Base-by-base conservation (phyloP, 1,139 yeast genomes). In the Candida sojae region DNA sequence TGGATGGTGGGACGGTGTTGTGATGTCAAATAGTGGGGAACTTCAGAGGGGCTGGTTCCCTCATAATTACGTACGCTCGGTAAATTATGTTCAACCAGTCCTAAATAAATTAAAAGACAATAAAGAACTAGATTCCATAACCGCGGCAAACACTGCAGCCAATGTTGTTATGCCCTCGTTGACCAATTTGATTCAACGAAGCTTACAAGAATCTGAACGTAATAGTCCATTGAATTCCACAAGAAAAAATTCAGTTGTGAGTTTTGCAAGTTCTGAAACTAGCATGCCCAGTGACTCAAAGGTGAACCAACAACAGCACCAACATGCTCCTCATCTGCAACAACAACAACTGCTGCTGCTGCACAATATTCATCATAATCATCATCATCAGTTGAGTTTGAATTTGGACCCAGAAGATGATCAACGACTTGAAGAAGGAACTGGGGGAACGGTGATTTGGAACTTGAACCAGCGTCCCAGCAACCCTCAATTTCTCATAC, bases 1-100 rank as follows among this genome's bases (percentile, higher is more conserved):
- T 2, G 86, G 87, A 1, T 87, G 95, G 95, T 85, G 91, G 89
- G 93, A 86, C 61, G 92, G 92, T 4, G 75, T 84, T 9, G 60
- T 75, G 1, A 59, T 79, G 10, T 70, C 64, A 43, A 63, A 51
- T 6, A 62, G 58, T 28, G 80, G 80, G 40, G 79, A 71, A 12
- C 65, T 77, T 9, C 64, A 69, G 12, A 70, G 92, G 57, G 93
- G 93, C 52, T 86, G 93, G 93, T 84, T 86, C 64, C 91, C 92
- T n/a, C 75, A 75, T 47, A 77, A 77, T 46, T 80, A 77, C 62
- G 82, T 81, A 13, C 71, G 80, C 42, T 67, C 77, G 1, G 79
- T 75, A 29, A 70, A 74, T 54, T 74, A 75, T 53, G 79, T 75
- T 32, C 79, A 75, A 52, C 80, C 80, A 5, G 72, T 73, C 5